Base-by-base conservation (phyloP, 371 early-diverging fungal genomes). In the Catenaria anguillulae region DNA sequence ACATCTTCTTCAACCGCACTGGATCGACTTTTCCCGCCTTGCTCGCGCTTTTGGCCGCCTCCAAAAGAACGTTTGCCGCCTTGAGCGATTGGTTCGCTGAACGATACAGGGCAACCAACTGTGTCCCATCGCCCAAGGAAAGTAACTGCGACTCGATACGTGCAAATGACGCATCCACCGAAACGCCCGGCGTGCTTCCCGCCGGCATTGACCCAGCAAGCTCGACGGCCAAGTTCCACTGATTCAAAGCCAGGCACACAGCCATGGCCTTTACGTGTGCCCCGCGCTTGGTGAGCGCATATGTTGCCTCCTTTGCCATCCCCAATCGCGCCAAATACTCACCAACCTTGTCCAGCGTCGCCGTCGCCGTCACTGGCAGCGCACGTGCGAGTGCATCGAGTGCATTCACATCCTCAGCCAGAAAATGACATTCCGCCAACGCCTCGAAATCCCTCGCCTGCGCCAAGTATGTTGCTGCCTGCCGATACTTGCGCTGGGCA, bases 171-270 rank as follows among this genome's bases (percentile, higher is more conserved):
- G 45, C 60, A 46, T 78, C 74, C 36, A 78, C 75, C 70, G 76
- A 59, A 67, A 66, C 55, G 66, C 67, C 10, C 68, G 62, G 45
- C 74, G 68, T 23, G 58, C 61, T 35, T 50, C 29, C 26, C 29
- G 31, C 15, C 37, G 45, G 15, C 37, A 19, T 19, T 15, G 33
- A 3, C 12, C 74, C 71, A 2, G 80, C 76, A 1, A 80, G 65
- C 24, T 73, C 72, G 1, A 78, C 66, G 0, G 80, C 80, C 23
- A 67, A 70, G 56, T 68, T 70, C 80, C 80, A 80, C 72, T 78
- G 43, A 60, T 77, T 76, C 37, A 79, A 66, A 17, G 70, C 63
- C 17, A 80, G 71, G 65, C 79, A 78, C 0, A 73, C 66, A 46
- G 78, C 73, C 33, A 80, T 68, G 1, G 77, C 79, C 2, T 72